These are phyloP conservation scores for Psilocybe cubensis DNA, from an alignment of 768 basidiomycete species.

Conservation along the genomic window DNA sequence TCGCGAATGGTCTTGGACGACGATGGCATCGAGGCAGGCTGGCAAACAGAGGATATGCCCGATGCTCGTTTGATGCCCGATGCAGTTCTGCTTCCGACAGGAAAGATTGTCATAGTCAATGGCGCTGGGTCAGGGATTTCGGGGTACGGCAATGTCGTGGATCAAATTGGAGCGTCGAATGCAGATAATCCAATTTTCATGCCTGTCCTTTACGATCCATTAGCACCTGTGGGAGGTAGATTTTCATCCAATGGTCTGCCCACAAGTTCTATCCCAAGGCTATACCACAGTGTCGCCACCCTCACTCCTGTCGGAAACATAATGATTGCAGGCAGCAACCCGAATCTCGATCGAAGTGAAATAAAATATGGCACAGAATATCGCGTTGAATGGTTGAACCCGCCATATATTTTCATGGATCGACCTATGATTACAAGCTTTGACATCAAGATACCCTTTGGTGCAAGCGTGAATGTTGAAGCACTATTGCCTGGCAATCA, in stretches of 20 bases:
- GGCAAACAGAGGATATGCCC: conserved; percentile 80
- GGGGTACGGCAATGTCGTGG: conserved; percentile 74
- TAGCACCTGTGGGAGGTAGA: conserved; percentile 53
- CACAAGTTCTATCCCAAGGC: conserved; percentile 66
- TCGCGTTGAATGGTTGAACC: conserved; percentile 83
- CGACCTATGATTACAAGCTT: conserved; percentile 54
- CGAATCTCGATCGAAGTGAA: conserved; percentile 79
- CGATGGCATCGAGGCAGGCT: conserved; percentile 65
- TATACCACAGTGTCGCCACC: conserved; percentile 87
- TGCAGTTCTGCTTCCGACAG: conserved; percentile 80
- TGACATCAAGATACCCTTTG: conserved; percentile 45
- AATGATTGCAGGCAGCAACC: conserved; percentile 85
- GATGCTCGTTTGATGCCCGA: conserved; percentile 77
- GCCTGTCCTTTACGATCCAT: conserved; percentile 72
- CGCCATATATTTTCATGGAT: conserved; percentile 72
- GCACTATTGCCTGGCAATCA: conserved; percentile 40
- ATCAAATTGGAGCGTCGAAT: conserved; percentile 76
- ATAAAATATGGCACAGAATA: conserved; percentile 83
- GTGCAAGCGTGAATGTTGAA: conserved; percentile 47
- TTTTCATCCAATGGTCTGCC: conserved; percentile 64
- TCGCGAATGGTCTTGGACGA: conserved; percentile 68
- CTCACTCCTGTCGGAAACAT: conserved; percentile 71
- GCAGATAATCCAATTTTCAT: conserved; percentile 73
- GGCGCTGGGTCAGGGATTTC: conserved; percentile 76
- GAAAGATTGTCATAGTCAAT: conserved; percentile 75